Percentiles rank a stretch among this genome's conserved stretches.
Conservation (phyloP, 2,329 filamentous ascomycete genomes). For the Aspergillus terreus region DNA sequence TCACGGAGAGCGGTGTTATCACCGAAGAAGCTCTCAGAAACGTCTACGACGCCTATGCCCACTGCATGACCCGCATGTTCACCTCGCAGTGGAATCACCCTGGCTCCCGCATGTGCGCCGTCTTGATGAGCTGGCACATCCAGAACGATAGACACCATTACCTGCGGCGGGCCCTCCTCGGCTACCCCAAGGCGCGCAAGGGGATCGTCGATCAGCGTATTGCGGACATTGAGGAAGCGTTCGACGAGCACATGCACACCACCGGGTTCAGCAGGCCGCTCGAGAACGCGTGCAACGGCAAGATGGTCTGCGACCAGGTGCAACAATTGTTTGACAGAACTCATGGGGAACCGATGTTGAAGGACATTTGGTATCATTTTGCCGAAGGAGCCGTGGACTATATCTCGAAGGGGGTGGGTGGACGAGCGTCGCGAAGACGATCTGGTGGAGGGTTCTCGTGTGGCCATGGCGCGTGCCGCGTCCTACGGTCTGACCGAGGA, state of each 20-base stretch:
- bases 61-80: not conserved
- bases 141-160: not conserved
- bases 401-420: not conserved
- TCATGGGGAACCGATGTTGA: not conserved
- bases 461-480: not conserved
- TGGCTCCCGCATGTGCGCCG: not conserved
- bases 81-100: not conserved
- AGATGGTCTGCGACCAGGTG: not conserved
- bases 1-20: not conserved
- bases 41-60: not conserved
- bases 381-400: not conserved
- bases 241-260: not conserved
- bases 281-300: not conserved
- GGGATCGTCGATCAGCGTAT: not conserved
- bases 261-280: not conserved
- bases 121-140: not conserved
- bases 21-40: not conserved
- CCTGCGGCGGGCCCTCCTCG: not conserved
- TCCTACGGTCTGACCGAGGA: not conserved
- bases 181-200: not conserved
- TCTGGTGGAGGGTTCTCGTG: not conserved
- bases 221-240: not conserved
- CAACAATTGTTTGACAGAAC: not conserved
- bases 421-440: not conserved
- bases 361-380: not conserved